phyloP scores from a whole-genome alignment of 768 basidiomycete species.

The Serendipita sp. region DNA sequence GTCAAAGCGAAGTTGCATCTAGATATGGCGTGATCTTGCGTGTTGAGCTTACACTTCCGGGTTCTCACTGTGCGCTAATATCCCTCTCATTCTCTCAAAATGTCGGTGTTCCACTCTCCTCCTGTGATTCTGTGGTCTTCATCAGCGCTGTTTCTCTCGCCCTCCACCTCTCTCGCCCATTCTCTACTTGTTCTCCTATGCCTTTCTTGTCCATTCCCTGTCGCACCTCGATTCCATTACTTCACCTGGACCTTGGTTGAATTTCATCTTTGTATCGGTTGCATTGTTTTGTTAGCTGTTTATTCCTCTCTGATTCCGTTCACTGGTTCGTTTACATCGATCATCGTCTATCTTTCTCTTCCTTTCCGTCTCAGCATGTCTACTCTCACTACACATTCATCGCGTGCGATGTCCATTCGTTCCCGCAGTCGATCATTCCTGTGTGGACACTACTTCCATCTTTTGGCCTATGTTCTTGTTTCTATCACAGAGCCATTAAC shows the following conservation, averaged over 20 bases:
- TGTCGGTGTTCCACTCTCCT: background rate
- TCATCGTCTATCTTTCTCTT: constrained; percentile 8
- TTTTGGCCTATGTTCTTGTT: background rate
- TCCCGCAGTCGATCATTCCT: constrained; percentile 6
- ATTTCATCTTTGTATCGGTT: too few relatives aligned
- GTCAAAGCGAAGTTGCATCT: too few relatives aligned
- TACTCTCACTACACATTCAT: background rate
- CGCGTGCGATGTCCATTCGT: constrained; percentile 1
- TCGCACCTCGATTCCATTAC: background rate
- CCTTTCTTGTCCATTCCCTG: constrained; percentile 4
- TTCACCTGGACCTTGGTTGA: constrained; percentile 9
- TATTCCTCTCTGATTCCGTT: constrained; percentile 14
- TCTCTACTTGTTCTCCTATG: constrained; percentile 7
- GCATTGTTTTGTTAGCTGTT: constrained; percentile 7
- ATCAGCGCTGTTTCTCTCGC: background rate
- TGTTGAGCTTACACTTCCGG: too few relatives aligned
- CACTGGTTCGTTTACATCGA: constrained; percentile 15
- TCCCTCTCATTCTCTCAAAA: too few relatives aligned
- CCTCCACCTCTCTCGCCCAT: background rate
- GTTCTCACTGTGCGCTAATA: too few relatives aligned
- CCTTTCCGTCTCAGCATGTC: constrained; percentile 13
- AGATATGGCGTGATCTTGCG: too few relatives aligned
- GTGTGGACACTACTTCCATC: constrained; percentile 3
- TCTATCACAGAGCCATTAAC: background rate
- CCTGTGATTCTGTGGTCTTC: background rate